Evolutionary conservation across 192 early-diverging fungal species (phyloP), one percentile per base, ranked within the genome.

Genomic region (Coemansia sp.): DNA sequence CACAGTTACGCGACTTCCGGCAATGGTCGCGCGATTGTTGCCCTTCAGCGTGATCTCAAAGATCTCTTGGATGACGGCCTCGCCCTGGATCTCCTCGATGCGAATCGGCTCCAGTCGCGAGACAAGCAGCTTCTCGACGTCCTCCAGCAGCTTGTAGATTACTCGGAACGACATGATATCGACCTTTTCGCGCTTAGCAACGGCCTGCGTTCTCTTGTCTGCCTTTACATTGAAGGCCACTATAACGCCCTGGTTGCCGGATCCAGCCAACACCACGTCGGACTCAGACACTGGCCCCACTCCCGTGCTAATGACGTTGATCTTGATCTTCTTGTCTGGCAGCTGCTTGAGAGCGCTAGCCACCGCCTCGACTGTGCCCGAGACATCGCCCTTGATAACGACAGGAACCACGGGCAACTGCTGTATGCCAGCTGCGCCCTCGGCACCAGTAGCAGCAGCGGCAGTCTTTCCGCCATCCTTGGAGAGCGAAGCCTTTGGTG

Each of bases 111-210:
- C 92, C 32, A 99, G 84, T 31, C 91, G 82, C 27, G 88, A 87
- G 8, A 85, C 76, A 76, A 99, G 77, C 48, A 86, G 69, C 45
- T 89, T 84, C 80, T 97, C 95, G 38, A 97, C 82, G 60, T 93
- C 90, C 67, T 99, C 97, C 45, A 99, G 67, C n/a, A 99, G 84
- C 66, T 91, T 89, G 84, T 99, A 99, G 62, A 99, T 97, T 63
- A 99, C 86, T 12, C 90, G 88, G 73, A 91, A 91, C 21, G 86
- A 72, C 64, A 88, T 83, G 38, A 99, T 77, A 1, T 77, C 70
- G 25, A 99, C 92, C 21, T 80, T 77, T 48, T 84, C 71, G 69
- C 85, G 69, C 58, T 86, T 84, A 8, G 94, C 93, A 7, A 80
- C 73, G 17, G 72, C 77, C 55, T 78, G 74, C 5, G 89, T 88